Evolutionary conservation across 2,329 filamentous ascomycete species (phyloP), one percentile per base, ranked within the genome.

Genomic region (Geosmithia flava): DNA sequence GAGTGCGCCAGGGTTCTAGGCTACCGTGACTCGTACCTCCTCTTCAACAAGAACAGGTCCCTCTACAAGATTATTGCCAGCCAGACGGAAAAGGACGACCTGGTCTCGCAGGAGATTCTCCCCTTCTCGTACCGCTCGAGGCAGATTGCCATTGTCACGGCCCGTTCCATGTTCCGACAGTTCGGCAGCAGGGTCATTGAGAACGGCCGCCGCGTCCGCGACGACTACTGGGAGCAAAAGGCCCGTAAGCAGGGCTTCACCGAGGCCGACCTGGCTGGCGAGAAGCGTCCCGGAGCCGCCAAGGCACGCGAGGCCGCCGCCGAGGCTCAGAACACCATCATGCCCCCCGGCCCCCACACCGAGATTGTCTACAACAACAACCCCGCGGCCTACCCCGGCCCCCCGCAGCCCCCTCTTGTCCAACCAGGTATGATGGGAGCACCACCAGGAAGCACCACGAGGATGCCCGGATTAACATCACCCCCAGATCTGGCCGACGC

Each of bases 181-280:
- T 98, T 98, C 64, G 93, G 93, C 45, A 96, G 90, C 64, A 80
- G 93, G 53, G 85, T 98, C 47, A 93, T 98, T 53, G 81, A 86
- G 37, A 87, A 90, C 58, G 93, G 93, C 33, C 79, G 91, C 53
- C 77, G 93, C 50, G 93, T 98, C 42, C 83, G 93, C 46, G 93
- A 98, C 66, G 93, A 98, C 63, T 98, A 98, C 67, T 98, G 93
- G 93, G 93, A 97, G 66, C 87, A 84, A 60, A 97, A 97, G 67
- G 93, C 93, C 7, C 78, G 86, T 45, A 98, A 97, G 67, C 93
- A 98, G 66, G 93, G 93, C 11, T 98, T 98, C 62, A 98, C 93
- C 1, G 93, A 98, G 63, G 89, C 94, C 53, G 93, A 98, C 64
- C 75, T 90, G 46, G 93, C 93, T 3, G 93, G 93, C 41, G 93